Base-by-base conservation (phyloP, 352 stramenopile species). In the Phytophthora cryptogea region DNA sequence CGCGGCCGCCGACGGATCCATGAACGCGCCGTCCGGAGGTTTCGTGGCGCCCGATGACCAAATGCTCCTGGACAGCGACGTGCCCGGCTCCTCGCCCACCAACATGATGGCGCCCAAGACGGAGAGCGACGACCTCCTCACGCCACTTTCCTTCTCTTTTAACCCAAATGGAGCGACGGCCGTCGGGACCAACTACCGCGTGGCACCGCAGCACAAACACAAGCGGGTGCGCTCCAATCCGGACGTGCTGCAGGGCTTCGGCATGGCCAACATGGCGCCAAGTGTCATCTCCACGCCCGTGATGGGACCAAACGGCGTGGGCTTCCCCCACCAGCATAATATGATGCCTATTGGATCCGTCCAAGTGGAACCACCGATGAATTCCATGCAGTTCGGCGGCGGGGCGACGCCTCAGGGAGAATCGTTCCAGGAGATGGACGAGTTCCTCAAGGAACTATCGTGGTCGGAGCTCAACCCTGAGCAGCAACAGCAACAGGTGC, bases 221-320 rank as follows among this genome's bases (percentile, higher is more conserved):
- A 86, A 86, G 68, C 76, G 76, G 23, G 74, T 84, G 27, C 62
- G 70, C n/a, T 86, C 76, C 14, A 86, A 84, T 32, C 75, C 76
- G 23, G 76, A 86, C 65, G 70, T 84, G 52, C 48, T 84, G 26
- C 68, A 78, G 36, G 68, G 59, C 28, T 73, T 86, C 27, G 54
- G 59, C 26, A 64, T 78, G 45, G 61, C 61, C 23, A 66, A 62
- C 35, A 72, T 73, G 71, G 54, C 71, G 8, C 58, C 59, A 2
- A 66, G 59, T 14, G 63, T 67, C 43, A 72, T 70, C 23, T 68
- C 63, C 8, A 27, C 59, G 14, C 56, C 68, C 8, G 40, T 70
- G 4, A 66, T 72, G 58, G 53, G 44, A 2, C 3, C 28, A 9
- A 56, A 63, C 14, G 32, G 40, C 3, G 56, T 71, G 52, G 16